Evolutionary conservation across 805 yeast species (phyloP).

Genomic region (Sporopachydermia lactativora): DNA sequence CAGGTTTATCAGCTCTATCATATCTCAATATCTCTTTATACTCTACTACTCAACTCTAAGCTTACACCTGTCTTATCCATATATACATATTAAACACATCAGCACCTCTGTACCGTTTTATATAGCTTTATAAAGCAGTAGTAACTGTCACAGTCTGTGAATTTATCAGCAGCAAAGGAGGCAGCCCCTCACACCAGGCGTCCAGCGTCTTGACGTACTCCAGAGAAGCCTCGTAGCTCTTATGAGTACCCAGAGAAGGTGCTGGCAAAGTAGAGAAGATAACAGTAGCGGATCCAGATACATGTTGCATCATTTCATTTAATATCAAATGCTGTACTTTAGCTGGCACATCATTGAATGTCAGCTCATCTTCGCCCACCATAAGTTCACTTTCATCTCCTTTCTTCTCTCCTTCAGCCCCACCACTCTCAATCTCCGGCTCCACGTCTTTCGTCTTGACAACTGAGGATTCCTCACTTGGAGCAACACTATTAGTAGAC

Average conservation of each 20-base stretch:
- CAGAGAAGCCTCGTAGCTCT: conserved; percentile 47
- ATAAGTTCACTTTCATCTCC: conserved; percentile 12
- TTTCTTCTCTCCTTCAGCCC: conserved; percentile 13
- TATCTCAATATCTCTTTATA: too few species aligned
- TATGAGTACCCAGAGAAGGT: conserved; percentile 73
- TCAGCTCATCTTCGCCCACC: conserved; percentile 20
- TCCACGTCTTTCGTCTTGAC: neutral
- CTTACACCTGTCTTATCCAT: too few species aligned
- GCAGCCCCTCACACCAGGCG: conserved; percentile 68
- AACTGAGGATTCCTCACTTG: neutral
- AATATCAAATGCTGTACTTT: conserved; percentile 80
- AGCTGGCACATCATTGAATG: conserved; percentile 84
- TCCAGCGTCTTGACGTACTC: conserved; percentile 68
- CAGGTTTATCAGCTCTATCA: too few species aligned
- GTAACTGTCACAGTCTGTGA: conserved; percentile 95
- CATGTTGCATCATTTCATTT: conserved; percentile 65
- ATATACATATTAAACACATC: too few species aligned
- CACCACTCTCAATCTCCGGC: conserved; percentile 13
- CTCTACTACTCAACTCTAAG: too few species aligned
- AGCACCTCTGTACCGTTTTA: too few species aligned
- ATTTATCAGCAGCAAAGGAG: conserved; percentile 72
- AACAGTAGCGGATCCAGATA: conserved; percentile 54
- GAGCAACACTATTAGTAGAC: neutral
- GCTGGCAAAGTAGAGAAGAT: conserved; percentile 85
- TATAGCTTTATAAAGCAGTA: conserved; percentile 76